Base-by-base conservation (phyloP, 1,284 basidiomycete species). In the Megacollybia platyphylla region DNA sequence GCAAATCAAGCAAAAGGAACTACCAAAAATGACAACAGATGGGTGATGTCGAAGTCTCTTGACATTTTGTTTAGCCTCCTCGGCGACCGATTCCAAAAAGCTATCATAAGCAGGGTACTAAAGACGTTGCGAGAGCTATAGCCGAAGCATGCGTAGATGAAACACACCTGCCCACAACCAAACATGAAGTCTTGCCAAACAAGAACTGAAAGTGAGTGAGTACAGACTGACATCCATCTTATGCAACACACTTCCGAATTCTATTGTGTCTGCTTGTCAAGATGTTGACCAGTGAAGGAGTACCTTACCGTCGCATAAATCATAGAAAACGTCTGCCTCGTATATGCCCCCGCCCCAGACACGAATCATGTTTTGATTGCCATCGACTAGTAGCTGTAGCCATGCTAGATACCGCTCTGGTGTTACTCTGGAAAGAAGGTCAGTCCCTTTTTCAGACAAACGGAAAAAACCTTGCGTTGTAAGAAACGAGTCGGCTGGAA, bases 101-200 rank as follows among this genome's bases (percentile, higher is more conserved):
- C 74, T 70, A 44, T 83, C 73, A 49, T 88, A 76, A 3, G 81
- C 86, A 0, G 87, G 87, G 54, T 90, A 90, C 71, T 77, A 6
- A 67, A 59, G 0, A 44, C 35, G 40, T 34, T 15, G 15, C 15
- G 41, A 32, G 15, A 44, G 9, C 17, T 30, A 31, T 28, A 20
- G 41, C 11, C 39, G 24, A 15, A 38, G 27, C 41, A 7, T 24
- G 35, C 31, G 42, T 39, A 37, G 28, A 24, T 7, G 9, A n/a
- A 8, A 50, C 54, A 36, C 49, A 79, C 78, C 58, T 82, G 71
- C 29, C 87, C 88, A 55, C 87, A 91, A 10, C 78, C 86, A 56
- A 91, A 90, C 73, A 84, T 79, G 57, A 90, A 88, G 58, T 90
- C 87, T 60, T 89, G 86, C 87, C 87, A 90, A 17, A 89, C 84